A percentile compares a stretch with the other conserved stretches of the same genome.
These are phyloP conservation scores for Penicillium pulvis DNA, from an alignment of 495 filamentous ascomycete species.

Conservation along the genomic window DNA sequence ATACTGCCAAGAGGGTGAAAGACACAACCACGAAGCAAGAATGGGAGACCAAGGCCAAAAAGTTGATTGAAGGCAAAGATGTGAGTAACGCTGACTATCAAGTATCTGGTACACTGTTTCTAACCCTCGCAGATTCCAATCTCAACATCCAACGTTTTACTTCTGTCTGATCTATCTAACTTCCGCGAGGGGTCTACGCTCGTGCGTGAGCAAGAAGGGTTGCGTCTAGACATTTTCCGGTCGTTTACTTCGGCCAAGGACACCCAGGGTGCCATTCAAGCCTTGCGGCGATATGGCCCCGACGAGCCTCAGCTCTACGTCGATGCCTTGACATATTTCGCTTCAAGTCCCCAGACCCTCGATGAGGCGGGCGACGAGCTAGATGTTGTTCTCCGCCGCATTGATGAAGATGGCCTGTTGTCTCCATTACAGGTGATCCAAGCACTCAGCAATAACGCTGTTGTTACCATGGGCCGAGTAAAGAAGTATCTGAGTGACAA, in stretches of 20 bases:
- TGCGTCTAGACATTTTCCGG: slow-evolving; percentile 93
- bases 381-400: slow-evolving; percentile 76
- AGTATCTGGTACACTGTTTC: slow-evolving; percentile 3
- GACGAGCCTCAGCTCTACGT: slow-evolving; percentile 93
- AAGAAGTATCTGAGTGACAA: slow-evolving; percentile 89
- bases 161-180: slow-evolving; percentile 88
- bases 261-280: slow-evolving; percentile 84
- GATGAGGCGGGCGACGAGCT: slow-evolving; percentile 85
- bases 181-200: slow-evolving; percentile 90
- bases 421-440: slow-evolving; percentile 96
- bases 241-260: slow-evolving; percentile 95
- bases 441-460: slow-evolving; percentile 78
- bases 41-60: slow-evolving; percentile 91
- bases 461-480: slow-evolving; percentile 95
- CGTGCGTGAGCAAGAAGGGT: slow-evolving; percentile 89
- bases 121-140: slow-evolving; percentile 65
- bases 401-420: slow-evolving; percentile 89
- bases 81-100: slow-evolving; percentile 36
- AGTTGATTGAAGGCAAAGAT: slow-evolving; percentile 73
- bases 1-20: slow-evolving; percentile 66
- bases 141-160: slow-evolving; percentile 89
- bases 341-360: slow-evolving; percentile 76
- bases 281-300: slow-evolving; percentile 85
- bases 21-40: slow-evolving; percentile 58
- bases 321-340: slow-evolving; percentile 91